Conservation (phyloP, 2,329 filamentous ascomycete genomes). For the Grosmannia clavigera region DNA sequence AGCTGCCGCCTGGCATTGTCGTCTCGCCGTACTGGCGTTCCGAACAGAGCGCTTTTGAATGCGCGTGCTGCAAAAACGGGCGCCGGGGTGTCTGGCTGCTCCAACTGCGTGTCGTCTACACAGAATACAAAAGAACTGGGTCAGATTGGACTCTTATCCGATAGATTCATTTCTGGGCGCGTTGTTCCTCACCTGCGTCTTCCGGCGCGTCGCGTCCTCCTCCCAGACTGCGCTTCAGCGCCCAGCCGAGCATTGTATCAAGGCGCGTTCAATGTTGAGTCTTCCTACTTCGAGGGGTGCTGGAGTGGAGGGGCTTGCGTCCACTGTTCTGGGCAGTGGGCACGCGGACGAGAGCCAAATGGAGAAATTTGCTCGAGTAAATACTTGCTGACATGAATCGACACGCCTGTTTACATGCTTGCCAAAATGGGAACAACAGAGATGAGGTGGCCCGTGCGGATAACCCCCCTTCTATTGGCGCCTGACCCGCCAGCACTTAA, state of each 20-base stretch:
- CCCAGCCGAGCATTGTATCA: constrained; percentile 44
- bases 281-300: neutral
- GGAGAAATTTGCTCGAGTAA: neutral
- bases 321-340: neutral
- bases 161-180: neutral
- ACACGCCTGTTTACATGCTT: constrained; percentile 16
- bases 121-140: neutral
- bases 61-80: constrained; percentile 55
- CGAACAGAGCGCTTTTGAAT: constrained; percentile 51
- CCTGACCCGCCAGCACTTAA: neutral
- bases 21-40: constrained; percentile 34
- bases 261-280: neutral
- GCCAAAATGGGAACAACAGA: constrained; percentile 14
- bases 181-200: constrained; percentile 7
- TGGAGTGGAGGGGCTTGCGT: neutral
- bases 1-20: neutral
- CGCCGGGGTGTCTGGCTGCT: constrained; percentile 51
- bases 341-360: neutral
- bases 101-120: constrained; percentile 33
- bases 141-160: neutral
- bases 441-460: constrained; percentile 4
- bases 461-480: too few relatives aligned
- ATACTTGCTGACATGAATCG: neutral
- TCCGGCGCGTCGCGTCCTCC: constrained; percentile 11
- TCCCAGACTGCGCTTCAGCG: constrained; percentile 36